Base-by-base conservation (phyloP, 106 monocot genomes). In the Acorus calamus region DNA sequence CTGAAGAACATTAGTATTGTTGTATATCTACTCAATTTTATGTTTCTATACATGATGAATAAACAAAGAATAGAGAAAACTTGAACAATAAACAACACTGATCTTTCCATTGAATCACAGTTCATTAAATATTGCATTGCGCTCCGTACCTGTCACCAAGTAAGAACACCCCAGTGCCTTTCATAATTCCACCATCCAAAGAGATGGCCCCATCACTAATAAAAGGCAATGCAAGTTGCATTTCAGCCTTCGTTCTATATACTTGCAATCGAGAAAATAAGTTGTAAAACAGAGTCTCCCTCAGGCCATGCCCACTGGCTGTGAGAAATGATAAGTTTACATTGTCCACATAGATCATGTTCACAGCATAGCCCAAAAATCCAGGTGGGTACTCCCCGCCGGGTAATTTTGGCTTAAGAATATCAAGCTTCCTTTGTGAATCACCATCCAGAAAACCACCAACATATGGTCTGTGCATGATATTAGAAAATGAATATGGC, bases 191-290 rank as follows among this genome's bases (percentile, higher is more conserved):
- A 7, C 93, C 93, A 79, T 93, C 93, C 65, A 93, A 76, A 68
- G 93, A 93, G 58, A 93, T 67, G 10, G 89, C 93, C 53, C 88
- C 93, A 71, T 86, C 83, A 55, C n/a, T 81, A 66, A 93, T 81
- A 62, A 56, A 89, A 66, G 93, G 93, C 62, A 81, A 53, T 52
- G 94, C 94, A 68, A 10, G 57, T 13, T 66, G 70, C 89, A 94
- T 86, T 9, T 86, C 74, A 49, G 51, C 50, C 66, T 81, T 78
- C 2, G 83, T 86, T 68, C 74, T 79, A 79, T 94, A 94, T n/a
- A 94, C 89, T 84, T 94, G 94, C 50, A 86, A 63, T 46, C 71
- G 76, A n/a, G 83, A 84, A 80, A 94, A 84, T 50, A 94, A 66
- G 65, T 44, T 81, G 69, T 84, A 86, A 71, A 94, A 94, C 42